These are phyloP conservation scores for Xylariaceae sp. DNA, from an alignment of 2,329 filamentous ascomycete species.

Conservation along the genomic window DNA sequence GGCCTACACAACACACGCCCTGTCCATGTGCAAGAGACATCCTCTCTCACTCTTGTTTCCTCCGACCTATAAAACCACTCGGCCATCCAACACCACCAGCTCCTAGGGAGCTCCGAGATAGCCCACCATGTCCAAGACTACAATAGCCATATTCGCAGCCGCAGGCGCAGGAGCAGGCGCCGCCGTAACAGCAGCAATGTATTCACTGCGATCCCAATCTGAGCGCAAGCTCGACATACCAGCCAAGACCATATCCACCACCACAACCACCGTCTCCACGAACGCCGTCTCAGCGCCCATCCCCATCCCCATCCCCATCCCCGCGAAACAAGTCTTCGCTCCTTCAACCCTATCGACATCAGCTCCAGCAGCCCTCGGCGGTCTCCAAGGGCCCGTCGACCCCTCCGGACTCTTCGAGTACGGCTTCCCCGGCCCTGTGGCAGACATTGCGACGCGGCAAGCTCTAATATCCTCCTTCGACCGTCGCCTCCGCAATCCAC, in stretches of 20 bases:
- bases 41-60: constrained; percentile 5
- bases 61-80: constrained; percentile 20
- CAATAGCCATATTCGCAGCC: constrained; percentile 70
- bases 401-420: constrained; percentile 76
- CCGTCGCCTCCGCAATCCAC: constrained; percentile 82
- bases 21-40: too few species aligned
- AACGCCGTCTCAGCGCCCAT: constrained; percentile 32
- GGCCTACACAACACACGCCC: too few species aligned
- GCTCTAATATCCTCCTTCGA: constrained; percentile 87
- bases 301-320: constrained; percentile 44
- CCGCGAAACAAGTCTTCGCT: constrained; percentile 55
- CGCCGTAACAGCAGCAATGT: constrained; percentile 67
- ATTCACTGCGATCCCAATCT: constrained; percentile 47
- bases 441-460: constrained; percentile 72
- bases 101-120: constrained; percentile 13
- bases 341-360: constrained; percentile 28
- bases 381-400: constrained; percentile 52
- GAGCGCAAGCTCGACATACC: constrained; percentile 34
- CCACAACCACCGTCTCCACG: constrained; percentile 31
- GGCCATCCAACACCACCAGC: constrained; percentile 11
- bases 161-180: constrained; percentile 74
- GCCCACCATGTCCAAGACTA: constrained; percentile 74
- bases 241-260: constrained; percentile 38
- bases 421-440: constrained; percentile 86
- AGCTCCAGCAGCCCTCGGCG: constrained; percentile 31